Evolutionary conservation across 768 basidiomycete genomes (phyloP), one percentile per base, ranked within the genome.

Genomic region (Paxillus involutus): DNA sequence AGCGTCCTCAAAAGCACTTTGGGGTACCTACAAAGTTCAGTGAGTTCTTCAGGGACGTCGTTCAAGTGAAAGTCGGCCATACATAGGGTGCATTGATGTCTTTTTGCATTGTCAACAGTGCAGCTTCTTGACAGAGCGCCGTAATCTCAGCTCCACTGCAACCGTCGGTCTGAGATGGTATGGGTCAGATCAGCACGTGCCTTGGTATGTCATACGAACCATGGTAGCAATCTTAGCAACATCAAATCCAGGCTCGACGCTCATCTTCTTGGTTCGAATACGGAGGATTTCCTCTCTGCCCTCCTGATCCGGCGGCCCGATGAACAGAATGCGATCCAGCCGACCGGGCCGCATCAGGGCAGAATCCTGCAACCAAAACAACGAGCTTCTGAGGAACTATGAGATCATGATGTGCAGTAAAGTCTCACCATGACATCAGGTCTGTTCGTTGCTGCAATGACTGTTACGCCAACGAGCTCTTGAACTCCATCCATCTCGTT

Each of bases 401-500:
- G 7, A 35, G 6, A 36, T 42, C n/a, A 45, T 16, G 21, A n/a
- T 24, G 45, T 4, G 19, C 24, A 24, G 21, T 24, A 16, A 43
- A 35, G 5, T 78, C 91, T 67, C 56, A 90, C 89, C 41, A 97
- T 85, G n/a, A 85, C 84, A 56, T 97, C 94, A 8, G 97, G 97
- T 52, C 95, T 75, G 67, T 99, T 98, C 12, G 97, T 99, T 0
- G 97, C 97, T 1, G 94, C 97, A 10, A 99, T 83, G 33, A 98
- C 83, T 0, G 92, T 95, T n/a, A 99, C 97, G 0, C 95, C 94
- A 16, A 89, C 77, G 17, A 98, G 77, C 71, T 96, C 94, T 71
- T 98, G 92, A 0, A 98, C 90, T 17, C 97, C 97, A 65, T 98
- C 97, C 94, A 98, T 98, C 67, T 99, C 97, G 65, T 96, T 98